These are phyloP conservation scores for Hypsizygus ulmarius DNA, from an alignment of 1,284 basidiomycete genomes.

Conservation along the genomic window DNA sequence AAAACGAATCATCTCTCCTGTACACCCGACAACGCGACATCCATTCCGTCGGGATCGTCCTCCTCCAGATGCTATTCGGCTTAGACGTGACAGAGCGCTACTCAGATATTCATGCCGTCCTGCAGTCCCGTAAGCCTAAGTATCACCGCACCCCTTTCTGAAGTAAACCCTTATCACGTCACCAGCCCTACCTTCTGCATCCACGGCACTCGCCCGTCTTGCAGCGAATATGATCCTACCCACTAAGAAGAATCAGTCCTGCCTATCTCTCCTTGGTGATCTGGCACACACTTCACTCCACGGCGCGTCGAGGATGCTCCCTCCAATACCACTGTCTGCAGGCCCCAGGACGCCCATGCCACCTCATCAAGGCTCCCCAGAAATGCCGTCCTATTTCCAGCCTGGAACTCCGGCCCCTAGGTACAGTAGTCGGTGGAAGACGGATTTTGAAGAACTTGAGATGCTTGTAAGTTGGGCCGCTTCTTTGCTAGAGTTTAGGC, in stretches of 20 bases:
- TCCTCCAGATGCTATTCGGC: slow-evolving; percentile 76
- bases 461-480: slow-evolving; percentile 47
- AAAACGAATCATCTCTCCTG: slow-evolving; percentile 62
- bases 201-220: slow-evolving; percentile 46
- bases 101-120: slow-evolving; percentile 41
- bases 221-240: slow-evolving; percentile 59
- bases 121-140: slow-evolving; percentile 39
- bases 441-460: slow-evolving; percentile 83
- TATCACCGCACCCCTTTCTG: background rate
- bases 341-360: slow-evolving; percentile 49
- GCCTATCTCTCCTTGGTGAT: slow-evolving; percentile 42
- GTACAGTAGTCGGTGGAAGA: slow-evolving; percentile 73
- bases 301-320: slow-evolving; percentile 23
- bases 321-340: slow-evolving; percentile 32
- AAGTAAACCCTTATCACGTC: background rate
- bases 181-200: slow-evolving; percentile 19
- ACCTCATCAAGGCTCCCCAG: slow-evolving; percentile 26
- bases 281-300: slow-evolving; percentile 36
- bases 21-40: slow-evolving; percentile 74
- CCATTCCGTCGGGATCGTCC: slow-evolving; percentile 68
- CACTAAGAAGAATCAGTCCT: slow-evolving; percentile 55
- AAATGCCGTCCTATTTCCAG: slow-evolving; percentile 41
- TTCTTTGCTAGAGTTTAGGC: background rate
- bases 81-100: slow-evolving; percentile 55
- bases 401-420: slow-evolving; percentile 36